Percentiles rank a stretch among this genome's conserved stretches.
These are phyloP conservation scores for Rhizopogon roseolus DNA, from an alignment of 768 basidiomycete species.

Conservation along the genomic window DNA sequence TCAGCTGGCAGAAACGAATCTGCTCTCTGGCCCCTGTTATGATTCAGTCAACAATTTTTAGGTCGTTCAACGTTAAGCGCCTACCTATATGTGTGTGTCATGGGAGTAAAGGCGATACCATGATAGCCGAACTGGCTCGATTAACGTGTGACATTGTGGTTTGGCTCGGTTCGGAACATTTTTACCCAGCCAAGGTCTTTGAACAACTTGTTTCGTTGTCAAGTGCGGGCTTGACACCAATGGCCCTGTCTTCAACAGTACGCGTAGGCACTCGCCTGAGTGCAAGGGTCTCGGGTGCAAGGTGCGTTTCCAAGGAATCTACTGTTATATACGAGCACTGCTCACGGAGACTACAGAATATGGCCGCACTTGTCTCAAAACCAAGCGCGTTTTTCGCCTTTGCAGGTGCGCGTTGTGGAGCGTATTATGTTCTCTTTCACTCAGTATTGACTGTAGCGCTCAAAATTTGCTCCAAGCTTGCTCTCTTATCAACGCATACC, in stretches of 20 bases:
- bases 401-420: conserved; percentile 15
- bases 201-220: not conserved
- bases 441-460: conserved; percentile 6
- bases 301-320: conserved; percentile 8
- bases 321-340: not conserved
- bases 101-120: conserved; percentile 1
- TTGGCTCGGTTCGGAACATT: conserved; percentile 11
- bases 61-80: not conserved
- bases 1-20: conserved; percentile 51
- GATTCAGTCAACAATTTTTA: not conserved
- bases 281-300: conserved; percentile 16
- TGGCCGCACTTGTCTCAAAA: conserved; percentile 7
- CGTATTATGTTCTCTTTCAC: not conserved
- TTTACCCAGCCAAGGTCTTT: not conserved
- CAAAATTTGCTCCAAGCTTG: conserved; percentile 3
- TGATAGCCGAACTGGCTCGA: conserved; percentile 13
- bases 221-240: not conserved
- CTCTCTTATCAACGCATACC: conserved; percentile 7
- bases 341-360: conserved; percentile 14
- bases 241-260: conserved; percentile 18
- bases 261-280: conserved; percentile 17
- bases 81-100: conserved; percentile 23
- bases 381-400: conserved; percentile 7
- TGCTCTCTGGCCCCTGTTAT: conserved; percentile 38
- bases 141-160: not conserved